Evolutionary conservation across 352 stramenopile genomes (phyloP).

Genomic region (Phytophthora chlamydospora): DNA sequence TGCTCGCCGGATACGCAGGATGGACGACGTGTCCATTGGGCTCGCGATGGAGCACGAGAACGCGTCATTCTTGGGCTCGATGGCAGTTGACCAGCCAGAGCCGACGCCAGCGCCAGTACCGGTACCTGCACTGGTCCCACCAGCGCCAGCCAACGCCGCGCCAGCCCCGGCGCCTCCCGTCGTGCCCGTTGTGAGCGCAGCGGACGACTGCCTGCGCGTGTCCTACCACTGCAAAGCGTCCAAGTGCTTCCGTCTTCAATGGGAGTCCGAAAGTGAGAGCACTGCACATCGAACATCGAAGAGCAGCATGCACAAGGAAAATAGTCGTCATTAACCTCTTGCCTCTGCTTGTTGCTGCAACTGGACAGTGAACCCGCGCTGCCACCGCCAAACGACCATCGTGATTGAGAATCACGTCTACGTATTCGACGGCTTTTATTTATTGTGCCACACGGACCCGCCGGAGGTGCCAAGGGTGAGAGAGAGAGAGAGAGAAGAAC

Average conservation of each 20-base stretch:
- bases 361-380: conserved; percentile 75
- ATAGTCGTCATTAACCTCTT: not conserved
- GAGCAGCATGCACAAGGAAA: not conserved
- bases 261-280: conserved; percentile 78
- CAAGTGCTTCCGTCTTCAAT: conserved; percentile 79
- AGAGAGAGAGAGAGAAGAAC: not conserved
- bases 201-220: conserved; percentile 63
- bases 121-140: not conserved
- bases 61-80: conserved; percentile 37
- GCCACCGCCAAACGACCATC: conserved; percentile 72
- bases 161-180: conserved; percentile 5
- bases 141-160: conserved; percentile 2
- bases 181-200: conserved; percentile 14
- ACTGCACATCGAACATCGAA: not conserved
- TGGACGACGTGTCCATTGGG: conserved; percentile 47
- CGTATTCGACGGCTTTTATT: conserved; percentile 88
- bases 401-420: conserved; percentile 66
- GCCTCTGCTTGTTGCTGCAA: not conserved
- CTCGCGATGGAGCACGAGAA: conserved; percentile 40
- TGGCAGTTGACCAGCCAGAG: conserved; percentile 1
- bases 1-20: conserved; percentile 21
- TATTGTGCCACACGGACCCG: conserved; percentile 73
- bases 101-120: conserved; percentile 10
- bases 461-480: conserved; percentile 63
- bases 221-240: conserved; percentile 66